These are phyloP conservation scores for Ogataea hybrid DNA, from an alignment of 1,139 yeast genomes.

Conservation along the genomic window DNA sequence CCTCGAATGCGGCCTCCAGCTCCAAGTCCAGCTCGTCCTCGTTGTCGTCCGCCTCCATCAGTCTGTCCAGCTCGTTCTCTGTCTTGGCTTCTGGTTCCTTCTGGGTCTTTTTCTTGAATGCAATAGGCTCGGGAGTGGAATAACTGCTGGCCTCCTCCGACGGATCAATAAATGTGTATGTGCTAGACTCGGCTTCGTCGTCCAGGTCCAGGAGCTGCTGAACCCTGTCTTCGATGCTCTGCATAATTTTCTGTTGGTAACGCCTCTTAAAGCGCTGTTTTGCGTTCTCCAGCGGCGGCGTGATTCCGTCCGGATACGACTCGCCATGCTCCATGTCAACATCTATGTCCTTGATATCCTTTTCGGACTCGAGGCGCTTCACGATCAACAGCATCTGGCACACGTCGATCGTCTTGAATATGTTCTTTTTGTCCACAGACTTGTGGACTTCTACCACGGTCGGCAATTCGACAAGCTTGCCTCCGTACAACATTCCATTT, in stretches of 20 bases:
- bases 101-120: conserved; percentile 29
- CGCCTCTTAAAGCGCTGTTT: conserved; percentile 54
- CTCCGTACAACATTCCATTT: conserved; percentile 65
- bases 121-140: conserved; percentile 16
- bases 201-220: conserved; percentile 75
- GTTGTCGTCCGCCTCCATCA: conserved; percentile 32
- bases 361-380: conserved; percentile 55
- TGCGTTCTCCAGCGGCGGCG: conserved; percentile 68
- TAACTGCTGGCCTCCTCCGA: conserved; percentile 16
- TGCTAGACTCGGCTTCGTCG: conserved; percentile 79
- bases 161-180: conserved; percentile 73
- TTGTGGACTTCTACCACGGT: conserved; percentile 86
- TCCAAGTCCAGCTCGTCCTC: conserved; percentile 23
- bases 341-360: conserved; percentile 42
- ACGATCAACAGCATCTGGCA: conserved; percentile 83
- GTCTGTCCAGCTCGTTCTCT: conserved; percentile 29
- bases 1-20: conserved; percentile 24
- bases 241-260: conserved; percentile 48
- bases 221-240: conserved; percentile 74
- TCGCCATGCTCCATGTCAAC: conserved; percentile 41
- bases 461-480: conserved; percentile 85
- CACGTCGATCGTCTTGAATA: conserved; percentile 83
- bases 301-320: conserved; percentile 73
- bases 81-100: conserved; percentile 20
- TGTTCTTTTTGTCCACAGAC: conserved; percentile 84